Conservation (phyloP, 1,284 basidiomycete genomes). For the Blastosporella zonata region DNA sequence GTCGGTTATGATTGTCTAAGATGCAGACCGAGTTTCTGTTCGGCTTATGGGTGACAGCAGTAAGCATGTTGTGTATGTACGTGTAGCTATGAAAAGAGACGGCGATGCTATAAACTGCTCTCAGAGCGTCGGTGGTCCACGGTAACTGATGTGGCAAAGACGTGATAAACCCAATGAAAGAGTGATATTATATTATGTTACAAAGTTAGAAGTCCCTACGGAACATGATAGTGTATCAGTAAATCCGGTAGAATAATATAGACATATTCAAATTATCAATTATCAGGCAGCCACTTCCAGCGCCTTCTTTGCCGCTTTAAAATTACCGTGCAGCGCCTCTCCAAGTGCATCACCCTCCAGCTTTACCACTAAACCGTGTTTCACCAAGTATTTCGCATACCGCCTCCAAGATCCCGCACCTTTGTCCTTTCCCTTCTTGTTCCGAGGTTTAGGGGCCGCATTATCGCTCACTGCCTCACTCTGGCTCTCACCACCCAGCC, state of each 20-base stretch:
- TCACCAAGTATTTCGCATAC: slow-evolving; percentile 53
- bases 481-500: slow-evolving; percentile 31
- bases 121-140: not conserved
- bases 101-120: slow-evolving; percentile 1
- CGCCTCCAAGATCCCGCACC: slow-evolving; percentile 58
- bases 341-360: slow-evolving; percentile 44
- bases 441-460: slow-evolving; percentile 8
- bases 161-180: not conserved
- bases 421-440: slow-evolving; percentile 30
- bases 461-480: slow-evolving; percentile 11
- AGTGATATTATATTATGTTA: not conserved
- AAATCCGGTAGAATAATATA: not conserved
- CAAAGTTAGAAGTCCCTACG: not conserved
- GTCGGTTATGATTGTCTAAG: slow-evolving; percentile 38
- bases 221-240: not conserved
- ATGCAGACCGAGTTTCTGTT: slow-evolving; percentile 28
- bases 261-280: not conserved
- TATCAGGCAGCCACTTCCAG: slow-evolving; percentile 1
- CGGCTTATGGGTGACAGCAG: not conserved
- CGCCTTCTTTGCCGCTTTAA: slow-evolving; percentile 20
- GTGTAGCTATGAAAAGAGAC: not conserved
- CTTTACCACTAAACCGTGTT: slow-evolving; percentile 49
- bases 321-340: slow-evolving; percentile 45
- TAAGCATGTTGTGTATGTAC: not conserved
- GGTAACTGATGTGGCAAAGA: not conserved